Base-by-base conservation (phyloP, 2,329 filamentous ascomycete species). In the Sporothrix pallida region DNA sequence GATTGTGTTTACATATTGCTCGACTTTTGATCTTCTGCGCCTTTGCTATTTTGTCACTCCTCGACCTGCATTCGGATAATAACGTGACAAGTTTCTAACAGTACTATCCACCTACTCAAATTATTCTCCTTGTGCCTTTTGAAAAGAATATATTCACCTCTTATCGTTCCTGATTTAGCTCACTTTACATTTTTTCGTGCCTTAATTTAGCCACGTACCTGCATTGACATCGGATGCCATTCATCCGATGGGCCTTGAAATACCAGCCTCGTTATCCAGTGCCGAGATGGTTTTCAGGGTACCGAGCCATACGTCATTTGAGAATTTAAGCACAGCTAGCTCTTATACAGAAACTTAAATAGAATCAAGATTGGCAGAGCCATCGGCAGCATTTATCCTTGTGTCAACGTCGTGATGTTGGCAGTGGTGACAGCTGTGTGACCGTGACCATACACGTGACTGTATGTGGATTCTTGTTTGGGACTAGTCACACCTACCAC, bases 191-290 rank as follows among this genome's bases (percentile, higher is more conserved):
- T 13, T 37, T 65, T 46, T 65, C 31, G 37, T 8, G 23, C 42
- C 60, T 23, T 65, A 65, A 46, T 65, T 46, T 65, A 65, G n/a
- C 60, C 60, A 65, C 60, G 60, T 46, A 13, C 60, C 42, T 46
- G 60, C 60, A 44, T 65, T 46, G 37, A 20, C 37, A 13, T 46
- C 42, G 17, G 60, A 17, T 3, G 37, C 60, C 60, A 46, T 65
- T 65, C 60, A 46, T 65, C 60, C 60, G 56, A 63, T 63, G 17
- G 15, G 31, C 17, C 44, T 42, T 23, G n/a, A 10, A 20, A 56
- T 26, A 56, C 20, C 20, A 23, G 20, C 13, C 17, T 37, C 15
- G 15, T 12, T 63, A 17, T 37, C 44, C 17, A 17, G 15, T 46
- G 37, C 60, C 17, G 60, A 8, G 3, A 7, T 4, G 20, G 13